A percentile compares a stretch with the other conserved stretches of the same genome.
phyloP scores from a whole-genome alignment of 1,284 basidiomycete genomes.

The Trametes sp. region DNA sequence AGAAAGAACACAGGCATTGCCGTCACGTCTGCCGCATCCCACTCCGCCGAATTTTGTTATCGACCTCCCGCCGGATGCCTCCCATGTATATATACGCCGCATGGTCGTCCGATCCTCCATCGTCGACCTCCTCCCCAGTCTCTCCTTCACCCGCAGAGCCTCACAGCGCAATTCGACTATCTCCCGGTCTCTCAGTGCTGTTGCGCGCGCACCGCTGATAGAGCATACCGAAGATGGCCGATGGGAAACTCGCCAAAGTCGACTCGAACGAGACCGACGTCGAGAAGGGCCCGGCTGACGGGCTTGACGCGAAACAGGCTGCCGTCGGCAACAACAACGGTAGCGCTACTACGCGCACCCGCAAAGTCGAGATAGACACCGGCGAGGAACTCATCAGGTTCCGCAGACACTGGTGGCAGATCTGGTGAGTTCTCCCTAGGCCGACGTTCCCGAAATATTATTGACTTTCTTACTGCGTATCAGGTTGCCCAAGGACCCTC shows the following conservation, averaged over 20 bases:
- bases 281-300: constrained; percentile 21
- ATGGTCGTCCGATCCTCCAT: not conserved
- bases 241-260: constrained; percentile 22
- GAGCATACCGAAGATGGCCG: constrained; percentile 4
- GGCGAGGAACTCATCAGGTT: constrained; percentile 54
- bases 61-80: not conserved
- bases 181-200: not conserved
- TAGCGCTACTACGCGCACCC: constrained; percentile 25
- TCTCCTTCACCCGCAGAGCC: not conserved
- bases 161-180: not conserved
- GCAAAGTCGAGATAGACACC: constrained; percentile 52
- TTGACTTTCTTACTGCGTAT: not conserved
- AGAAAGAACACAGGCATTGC: not conserved
- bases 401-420: constrained; percentile 58
- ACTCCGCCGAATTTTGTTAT: constrained; percentile 8
- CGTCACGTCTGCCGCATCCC: not conserved
- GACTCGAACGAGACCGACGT: constrained; percentile 27
- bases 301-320: constrained; percentile 7
- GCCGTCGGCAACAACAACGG: not conserved
- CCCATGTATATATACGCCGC: constrained; percentile 1
- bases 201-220: not conserved
- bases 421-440: constrained; percentile 41
- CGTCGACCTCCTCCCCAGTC: not conserved
- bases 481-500: constrained; percentile 67
- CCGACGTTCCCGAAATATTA: not conserved